phyloP scores from a whole-genome alignment of 352 stramenopile species.

The Globisporangium canariense region DNA sequence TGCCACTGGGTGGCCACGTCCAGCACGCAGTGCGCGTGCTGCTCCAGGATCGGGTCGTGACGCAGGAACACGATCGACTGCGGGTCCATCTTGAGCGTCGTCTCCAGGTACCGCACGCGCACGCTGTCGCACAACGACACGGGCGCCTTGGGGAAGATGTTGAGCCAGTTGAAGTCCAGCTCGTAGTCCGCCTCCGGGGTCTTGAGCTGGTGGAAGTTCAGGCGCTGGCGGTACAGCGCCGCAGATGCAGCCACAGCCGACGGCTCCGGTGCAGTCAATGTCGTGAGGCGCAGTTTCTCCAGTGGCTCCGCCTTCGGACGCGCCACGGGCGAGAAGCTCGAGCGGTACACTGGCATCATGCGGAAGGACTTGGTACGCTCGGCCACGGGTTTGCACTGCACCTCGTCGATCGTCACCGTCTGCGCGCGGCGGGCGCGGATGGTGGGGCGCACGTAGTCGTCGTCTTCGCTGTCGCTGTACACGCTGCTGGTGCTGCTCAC shows the following conservation, averaged over 20 bases:
- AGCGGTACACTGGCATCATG: slow-evolving; percentile 14
- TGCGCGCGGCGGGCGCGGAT: slow-evolving; percentile 35
- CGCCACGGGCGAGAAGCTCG: slow-evolving; percentile 2
- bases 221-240: slow-evolving; percentile 4
- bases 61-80: slow-evolving; percentile 57
- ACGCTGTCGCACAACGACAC: slow-evolving; percentile 31
- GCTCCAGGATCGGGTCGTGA: slow-evolving; percentile 47
- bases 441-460: slow-evolving; percentile 15
- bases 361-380: slow-evolving; percentile 23
- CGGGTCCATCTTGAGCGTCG: slow-evolving; percentile 55
- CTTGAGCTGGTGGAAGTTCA: slow-evolving; percentile 49
- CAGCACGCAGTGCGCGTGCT: slow-evolving; percentile 44
- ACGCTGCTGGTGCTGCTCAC: neutral
- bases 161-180: slow-evolving; percentile 75
- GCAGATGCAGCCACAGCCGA: neutral
- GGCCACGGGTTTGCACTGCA: slow-evolving; percentile 15
- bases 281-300: slow-evolving; percentile 6
- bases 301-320: slow-evolving; percentile 6
- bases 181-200: slow-evolving; percentile 62
- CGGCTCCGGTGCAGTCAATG: neutral
- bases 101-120: slow-evolving; percentile 52
- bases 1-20: slow-evolving; percentile 63
- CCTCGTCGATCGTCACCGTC: slow-evolving; percentile 36
- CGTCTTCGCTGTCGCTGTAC: slow-evolving; percentile 23
- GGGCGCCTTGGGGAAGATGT: slow-evolving; percentile 76